Evolutionary conservation across 352 stramenopile species (phyloP).

Genomic region (Phytophthora megakarya): DNA sequence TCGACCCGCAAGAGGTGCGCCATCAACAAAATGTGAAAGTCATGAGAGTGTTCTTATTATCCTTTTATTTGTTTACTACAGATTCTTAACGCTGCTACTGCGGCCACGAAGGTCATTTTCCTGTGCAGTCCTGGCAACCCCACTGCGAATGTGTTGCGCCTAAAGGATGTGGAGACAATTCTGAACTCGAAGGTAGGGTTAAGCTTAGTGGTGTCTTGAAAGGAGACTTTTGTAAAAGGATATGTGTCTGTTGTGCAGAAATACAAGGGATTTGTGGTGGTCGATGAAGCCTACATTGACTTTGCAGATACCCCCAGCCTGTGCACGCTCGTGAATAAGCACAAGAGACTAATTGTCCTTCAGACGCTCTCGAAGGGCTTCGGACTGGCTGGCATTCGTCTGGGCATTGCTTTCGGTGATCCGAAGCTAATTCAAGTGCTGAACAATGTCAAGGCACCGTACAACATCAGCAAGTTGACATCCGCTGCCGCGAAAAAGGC

Average conservation of each 20-base stretch:
- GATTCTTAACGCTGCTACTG: slow-evolving; percentile 90
- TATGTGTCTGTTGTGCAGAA: slow-evolving; percentile 33
- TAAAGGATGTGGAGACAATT: slow-evolving; percentile 91
- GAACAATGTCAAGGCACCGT: slow-evolving; percentile 99
- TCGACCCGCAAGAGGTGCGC: slow-evolving; percentile 69
- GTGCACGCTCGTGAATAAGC: slow-evolving; percentile 90
- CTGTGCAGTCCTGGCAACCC: slow-evolving; percentile 98
- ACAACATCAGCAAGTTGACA: slow-evolving; percentile 99
- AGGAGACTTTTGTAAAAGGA: neutral
- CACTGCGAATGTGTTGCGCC: slow-evolving; percentile 94
- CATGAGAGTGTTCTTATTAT: neutral
- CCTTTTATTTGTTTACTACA: slow-evolving; percentile 23
- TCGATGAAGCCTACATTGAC: slow-evolving; percentile 99
- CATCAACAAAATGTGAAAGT: neutral
- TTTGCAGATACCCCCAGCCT: slow-evolving; percentile 87
- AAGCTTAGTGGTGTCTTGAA: neutral
- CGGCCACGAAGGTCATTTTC: slow-evolving; percentile 96
- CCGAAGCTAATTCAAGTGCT: slow-evolving; percentile 96
- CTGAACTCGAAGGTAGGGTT: slow-evolving; percentile 70
- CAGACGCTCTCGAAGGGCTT: slow-evolving; percentile 99
- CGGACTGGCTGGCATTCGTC: slow-evolving; percentile 95
- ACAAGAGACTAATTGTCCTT: slow-evolving; percentile 95
- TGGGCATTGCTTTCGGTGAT: slow-evolving; percentile 92
- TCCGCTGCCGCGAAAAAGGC: slow-evolving; percentile 81
- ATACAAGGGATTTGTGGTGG: slow-evolving; percentile 95